Conservation (phyloP, 768 basidiomycete genomes). For the Lactarius tabidus region DNA sequence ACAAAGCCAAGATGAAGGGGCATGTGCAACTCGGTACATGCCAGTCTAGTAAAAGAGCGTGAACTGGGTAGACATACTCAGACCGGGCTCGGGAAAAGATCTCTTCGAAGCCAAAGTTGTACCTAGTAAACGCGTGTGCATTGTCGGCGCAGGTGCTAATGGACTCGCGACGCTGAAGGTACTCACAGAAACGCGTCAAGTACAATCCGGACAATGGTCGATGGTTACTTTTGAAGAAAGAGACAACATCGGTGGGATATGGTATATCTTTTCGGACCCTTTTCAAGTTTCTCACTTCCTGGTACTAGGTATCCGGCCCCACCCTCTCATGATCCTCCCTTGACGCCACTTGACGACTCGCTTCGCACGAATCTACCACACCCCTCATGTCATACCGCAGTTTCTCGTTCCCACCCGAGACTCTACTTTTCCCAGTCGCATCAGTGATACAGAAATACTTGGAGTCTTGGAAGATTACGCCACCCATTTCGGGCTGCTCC, state of each 20-base stretch:
- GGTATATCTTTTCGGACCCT: slow-evolving; percentile 40
- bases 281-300: neutral
- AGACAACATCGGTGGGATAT: slow-evolving; percentile 67
- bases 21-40: slow-evolving; percentile 6
- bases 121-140: slow-evolving; percentile 45
- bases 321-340: slow-evolving; percentile 48
- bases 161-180: slow-evolving; percentile 70
- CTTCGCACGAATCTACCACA: slow-evolving; percentile 82
- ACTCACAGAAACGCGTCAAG: slow-evolving; percentile 55
- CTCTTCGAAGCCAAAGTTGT: neutral
- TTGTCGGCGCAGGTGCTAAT: slow-evolving; percentile 74
- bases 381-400: slow-evolving; percentile 68
- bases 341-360: slow-evolving; percentile 72
- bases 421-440: slow-evolving; percentile 65
- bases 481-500: slow-evolving; percentile 51
- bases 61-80: neutral
- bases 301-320: slow-evolving; percentile 50
- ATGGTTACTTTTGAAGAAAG: slow-evolving; percentile 61
- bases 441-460: slow-evolving; percentile 64
- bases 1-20: slow-evolving; percentile 3
- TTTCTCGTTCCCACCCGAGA: slow-evolving; percentile 65
- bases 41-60: neutral
- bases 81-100: neutral
- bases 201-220: slow-evolving; percentile 58
- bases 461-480: slow-evolving; percentile 62